Conservation (phyloP, 208 protist species). For the Leptomonas pyrrhocoris region DNA sequence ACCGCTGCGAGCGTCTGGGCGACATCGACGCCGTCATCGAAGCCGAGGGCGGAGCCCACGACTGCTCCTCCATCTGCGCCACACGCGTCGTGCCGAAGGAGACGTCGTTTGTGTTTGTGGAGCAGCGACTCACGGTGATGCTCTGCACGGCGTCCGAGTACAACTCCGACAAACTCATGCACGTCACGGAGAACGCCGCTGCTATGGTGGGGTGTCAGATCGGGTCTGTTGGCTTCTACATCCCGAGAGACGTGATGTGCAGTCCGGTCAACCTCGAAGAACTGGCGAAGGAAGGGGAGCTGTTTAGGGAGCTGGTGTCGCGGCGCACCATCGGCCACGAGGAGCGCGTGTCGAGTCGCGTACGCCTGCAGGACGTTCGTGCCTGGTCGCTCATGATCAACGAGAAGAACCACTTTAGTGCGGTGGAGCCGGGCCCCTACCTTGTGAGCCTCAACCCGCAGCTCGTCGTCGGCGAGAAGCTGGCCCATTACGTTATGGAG, state of each 20-base stretch:
- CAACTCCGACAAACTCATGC: conserved; percentile 31
- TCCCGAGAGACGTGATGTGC: conserved; percentile 22
- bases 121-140: conserved; percentile 50
- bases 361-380: conserved; percentile 55
- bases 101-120: conserved; percentile 52
- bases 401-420: conserved; percentile 57
- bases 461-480: conserved; percentile 60
- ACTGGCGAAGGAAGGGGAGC: conserved; percentile 7
- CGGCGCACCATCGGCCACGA: conserved; percentile 37
- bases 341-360: conserved; percentile 35
- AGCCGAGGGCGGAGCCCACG: conserved; percentile 44
- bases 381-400: conserved; percentile 60
- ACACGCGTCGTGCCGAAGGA: conserved; percentile 44
- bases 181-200: conserved; percentile 40
- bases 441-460: conserved; percentile 67
- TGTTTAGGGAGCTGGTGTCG: conserved; percentile 6
- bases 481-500: conserved; percentile 51
- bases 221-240: conserved; percentile 45
- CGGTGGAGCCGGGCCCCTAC: conserved; percentile 48
- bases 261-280: conserved; percentile 13
- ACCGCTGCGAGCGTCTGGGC: conserved; percentile 55
- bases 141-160: conserved; percentile 38
- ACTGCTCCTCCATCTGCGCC: conserved; percentile 48
- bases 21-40: conserved; percentile 67
- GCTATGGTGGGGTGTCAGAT: conserved; percentile 43